These are phyloP conservation scores for Dryas drummondii DNA, from an alignment of 306 rosid species.

Conservation along the genomic window DNA sequence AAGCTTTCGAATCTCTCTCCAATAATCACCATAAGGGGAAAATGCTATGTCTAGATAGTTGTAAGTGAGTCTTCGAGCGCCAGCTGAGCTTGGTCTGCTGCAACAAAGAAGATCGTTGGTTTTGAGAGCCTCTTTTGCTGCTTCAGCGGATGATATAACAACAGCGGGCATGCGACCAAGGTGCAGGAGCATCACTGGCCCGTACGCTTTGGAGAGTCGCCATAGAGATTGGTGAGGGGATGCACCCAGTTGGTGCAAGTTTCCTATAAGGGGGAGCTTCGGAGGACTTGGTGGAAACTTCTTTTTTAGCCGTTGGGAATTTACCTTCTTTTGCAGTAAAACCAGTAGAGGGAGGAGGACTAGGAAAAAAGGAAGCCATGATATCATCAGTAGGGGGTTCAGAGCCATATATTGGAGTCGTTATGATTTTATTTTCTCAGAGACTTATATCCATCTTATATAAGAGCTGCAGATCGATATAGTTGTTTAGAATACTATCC, in stretches of 20 bases:
- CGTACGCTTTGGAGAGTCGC: slow-evolving; percentile 27
- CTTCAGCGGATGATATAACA: slow-evolving; percentile 35
- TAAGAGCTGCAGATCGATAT: not conserved
- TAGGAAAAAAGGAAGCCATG: slow-evolving; percentile 15
- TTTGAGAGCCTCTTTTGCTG: slow-evolving; percentile 31
- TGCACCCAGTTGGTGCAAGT: slow-evolving; percentile 37
- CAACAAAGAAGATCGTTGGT: slow-evolving; percentile 33
- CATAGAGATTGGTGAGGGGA: slow-evolving; percentile 25
- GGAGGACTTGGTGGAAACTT: slow-evolving; percentile 36
- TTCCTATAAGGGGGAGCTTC: slow-evolving; percentile 42
- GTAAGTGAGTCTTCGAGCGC: slow-evolving; percentile 5
- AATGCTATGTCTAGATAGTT: slow-evolving; percentile 17
- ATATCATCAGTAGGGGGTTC: too few relatives aligned
- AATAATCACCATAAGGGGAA: slow-evolving; percentile 40
- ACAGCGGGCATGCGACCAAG: slow-evolving; percentile 11
- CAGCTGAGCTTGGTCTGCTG: slow-evolving; percentile 23
- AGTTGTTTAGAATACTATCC: too few relatives aligned
- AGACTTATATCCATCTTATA: not conserved
- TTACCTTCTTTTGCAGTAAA: not conserved
- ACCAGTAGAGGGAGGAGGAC: slow-evolving; percentile 6
- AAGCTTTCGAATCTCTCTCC: slow-evolving; percentile 44
- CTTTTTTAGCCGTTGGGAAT: not conserved
- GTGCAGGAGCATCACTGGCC: slow-evolving; percentile 33
- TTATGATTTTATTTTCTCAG: not conserved
- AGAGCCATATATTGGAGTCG: not conserved